A percentile compares a stretch with the other conserved stretches of the same genome.
Conservation (phyloP, 805 yeast species). For the Kluyveromyces starmeri region DNA sequence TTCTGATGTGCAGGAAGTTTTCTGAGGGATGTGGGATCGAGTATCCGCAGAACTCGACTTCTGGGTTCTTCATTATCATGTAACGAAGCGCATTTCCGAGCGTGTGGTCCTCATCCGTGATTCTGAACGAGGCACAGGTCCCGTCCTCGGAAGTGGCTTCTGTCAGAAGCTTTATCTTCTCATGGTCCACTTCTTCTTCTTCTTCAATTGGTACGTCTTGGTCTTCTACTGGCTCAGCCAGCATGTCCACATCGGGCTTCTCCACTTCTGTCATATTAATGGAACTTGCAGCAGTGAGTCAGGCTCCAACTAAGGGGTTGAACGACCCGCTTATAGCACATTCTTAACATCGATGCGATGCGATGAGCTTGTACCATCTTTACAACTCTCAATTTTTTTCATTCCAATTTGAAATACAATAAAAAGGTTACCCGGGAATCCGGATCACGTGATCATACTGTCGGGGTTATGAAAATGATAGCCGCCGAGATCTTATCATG, state of each 20-base stretch:
- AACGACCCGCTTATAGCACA: too few relatives aligned
- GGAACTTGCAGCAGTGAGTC: too few relatives aligned
- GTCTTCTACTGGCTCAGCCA: constrained; percentile 13
- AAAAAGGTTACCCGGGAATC: too few relatives aligned
- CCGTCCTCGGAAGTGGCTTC: constrained; percentile 93
- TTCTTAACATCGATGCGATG: too few relatives aligned
- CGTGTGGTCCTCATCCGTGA: constrained; percentile 91
- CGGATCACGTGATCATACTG: too few relatives aligned
- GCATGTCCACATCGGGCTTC: constrained; percentile 10
- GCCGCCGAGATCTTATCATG: too few relatives aligned
- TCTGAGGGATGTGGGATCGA: constrained; percentile 98
- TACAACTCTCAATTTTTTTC: too few relatives aligned
- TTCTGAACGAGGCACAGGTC: constrained; percentile 88
- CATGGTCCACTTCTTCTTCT: constrained; percentile 40
- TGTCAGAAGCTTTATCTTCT: constrained; percentile 50
- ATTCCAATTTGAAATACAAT: too few relatives aligned
- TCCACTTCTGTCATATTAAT: constrained; percentile 4
- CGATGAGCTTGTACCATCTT: too few relatives aligned
- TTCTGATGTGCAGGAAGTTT: constrained; percentile 76
- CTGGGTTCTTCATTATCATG: constrained; percentile 94
- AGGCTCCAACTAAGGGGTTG: too few relatives aligned
- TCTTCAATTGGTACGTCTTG: constrained; percentile 11
- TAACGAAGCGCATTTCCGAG: constrained; percentile 90
- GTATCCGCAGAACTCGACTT: constrained; percentile 96
- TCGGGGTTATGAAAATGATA: too few relatives aligned